Base-by-base conservation (phyloP, 2,329 filamentous ascomycete species). In the Exophiala lecanii-corni region DNA sequence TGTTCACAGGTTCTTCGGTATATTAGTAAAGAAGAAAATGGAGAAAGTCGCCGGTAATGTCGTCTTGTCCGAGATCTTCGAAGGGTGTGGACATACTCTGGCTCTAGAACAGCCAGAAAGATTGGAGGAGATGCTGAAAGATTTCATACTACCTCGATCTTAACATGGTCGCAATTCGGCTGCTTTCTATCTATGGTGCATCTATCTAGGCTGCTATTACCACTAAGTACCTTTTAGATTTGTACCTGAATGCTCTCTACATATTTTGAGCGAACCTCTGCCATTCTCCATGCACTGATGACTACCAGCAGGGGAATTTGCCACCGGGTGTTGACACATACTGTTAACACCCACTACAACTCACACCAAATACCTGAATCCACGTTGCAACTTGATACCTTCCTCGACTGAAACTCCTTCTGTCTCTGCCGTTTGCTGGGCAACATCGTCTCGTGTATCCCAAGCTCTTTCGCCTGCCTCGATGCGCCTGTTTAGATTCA, bases 401-500 rank as follows among this genome's bases (percentile, higher is more conserved):
- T 34, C 31, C 16, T 34, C 31, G 31, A 34, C 31, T 7, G 31
- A 12, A 17, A 34, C 31, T 9, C 31, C 31, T 15, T 34, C 31
- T 9, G 31, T 34, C 31, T 12, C 31, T 9, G 31, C 31, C 15
- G 31, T 34, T 15, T 34, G 10, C 16, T 12, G 10, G 7, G 31
- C 31, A 17, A 34, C 31, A 34, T 34, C 31, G 15, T 17, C 31
- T 9, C 15, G 9, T 9, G 31, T 34, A 15, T 9, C 15, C 31
- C 31, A 34, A 12, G 31, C 31, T 15, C 31, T 12, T 15, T 34
- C 31, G 15, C 31, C 31, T 15, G 31, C 31, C 16, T 34, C 31
- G 15, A 34, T 34, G 9, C 15, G 9, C 31, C 16, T 34, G 15
- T 60, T 57, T 31, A 58, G 42, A 19, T 62, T 58, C 4, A 58